Base-by-base conservation (phyloP, 1,139 yeast genomes). In the Kluyveromyces sp. region DNA sequence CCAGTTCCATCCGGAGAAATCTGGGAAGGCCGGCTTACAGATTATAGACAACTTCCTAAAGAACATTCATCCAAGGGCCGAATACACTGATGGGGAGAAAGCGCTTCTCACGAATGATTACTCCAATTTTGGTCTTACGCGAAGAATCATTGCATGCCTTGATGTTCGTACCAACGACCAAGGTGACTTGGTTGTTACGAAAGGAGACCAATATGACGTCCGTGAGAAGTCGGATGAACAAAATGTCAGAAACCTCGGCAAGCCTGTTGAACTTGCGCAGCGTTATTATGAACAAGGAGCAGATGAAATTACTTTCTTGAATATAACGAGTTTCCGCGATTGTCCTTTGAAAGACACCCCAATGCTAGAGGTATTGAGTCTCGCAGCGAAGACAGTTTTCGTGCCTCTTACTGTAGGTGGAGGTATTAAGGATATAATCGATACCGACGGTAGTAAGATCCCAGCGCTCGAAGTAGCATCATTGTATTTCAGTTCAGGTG, bases 361-460 rank as follows among this genome's bases (percentile, higher is more conserved):
- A 25, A 92, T 92, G 98, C 70, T 92, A 46, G 86, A 88, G 57
- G 96, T 92, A 2, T 72, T 92, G 54, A 78, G 75, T 49, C 70
- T 71, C 48, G 85, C 97, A 0, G 94, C 96, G 8, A 83, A 84
- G 63, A 81, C 94, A 0, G 85, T 92, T 40, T 92, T 92, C 66
- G 98, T 92, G 12, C 98, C 98, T 3, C 71, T 92, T 51, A 92
- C 98, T 0, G 96, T 92, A 36, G 98, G 98, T 36, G 98, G 98
- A 43, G 98, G 98, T 41, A 92, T 92, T 51, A 82, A 86, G 53
- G 97, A 92, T 61, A 77, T 86, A 56, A 71, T 75, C 26, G 97
- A 92, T 55, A 94, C 95, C 0, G 84, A 75, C 50, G 89, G 92
- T 19, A 77, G 80, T 17, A 54, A 66, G 3, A 79, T 86, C 13